Conservation (phyloP, 2,329 filamentous ascomycete species). For the Fusarium musae region DNA sequence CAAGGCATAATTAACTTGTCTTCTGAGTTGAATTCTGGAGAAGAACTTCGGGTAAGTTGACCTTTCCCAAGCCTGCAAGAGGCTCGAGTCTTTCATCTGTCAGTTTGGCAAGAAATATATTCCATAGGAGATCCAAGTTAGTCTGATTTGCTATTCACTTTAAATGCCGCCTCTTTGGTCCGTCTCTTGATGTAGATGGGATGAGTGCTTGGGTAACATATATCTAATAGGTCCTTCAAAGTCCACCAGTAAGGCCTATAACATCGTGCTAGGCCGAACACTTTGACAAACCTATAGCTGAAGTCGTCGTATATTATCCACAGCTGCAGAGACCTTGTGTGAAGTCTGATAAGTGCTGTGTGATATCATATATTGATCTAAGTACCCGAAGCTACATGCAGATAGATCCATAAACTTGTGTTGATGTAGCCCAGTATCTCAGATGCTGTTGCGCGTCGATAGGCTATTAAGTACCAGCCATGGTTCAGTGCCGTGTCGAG, state of each 20-base stretch:
- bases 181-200: neutral
- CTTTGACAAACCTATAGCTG: neutral
- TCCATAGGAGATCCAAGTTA: neutral
- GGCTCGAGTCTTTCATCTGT: neutral
- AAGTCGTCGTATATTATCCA: neutral
- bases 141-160: neutral
- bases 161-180: neutral
- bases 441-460: neutral
- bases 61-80: neutral
- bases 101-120: neutral
- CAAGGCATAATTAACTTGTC: neutral
- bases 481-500: neutral
- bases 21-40: neutral
- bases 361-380: neutral
- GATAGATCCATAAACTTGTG: neutral
- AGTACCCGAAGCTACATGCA: neutral
- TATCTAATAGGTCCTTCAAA: neutral
- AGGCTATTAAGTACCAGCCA: constrained; percentile 3
- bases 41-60: neutral
- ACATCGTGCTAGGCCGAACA: neutral
- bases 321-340: neutral
- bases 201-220: neutral
- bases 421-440: neutral
- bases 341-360: neutral
- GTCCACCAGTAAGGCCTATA: neutral